Evolutionary conservation across 345 rosid species (phyloP), one percentile per base, ranked within the genome.

Genomic region (Salix brachista): DNA sequence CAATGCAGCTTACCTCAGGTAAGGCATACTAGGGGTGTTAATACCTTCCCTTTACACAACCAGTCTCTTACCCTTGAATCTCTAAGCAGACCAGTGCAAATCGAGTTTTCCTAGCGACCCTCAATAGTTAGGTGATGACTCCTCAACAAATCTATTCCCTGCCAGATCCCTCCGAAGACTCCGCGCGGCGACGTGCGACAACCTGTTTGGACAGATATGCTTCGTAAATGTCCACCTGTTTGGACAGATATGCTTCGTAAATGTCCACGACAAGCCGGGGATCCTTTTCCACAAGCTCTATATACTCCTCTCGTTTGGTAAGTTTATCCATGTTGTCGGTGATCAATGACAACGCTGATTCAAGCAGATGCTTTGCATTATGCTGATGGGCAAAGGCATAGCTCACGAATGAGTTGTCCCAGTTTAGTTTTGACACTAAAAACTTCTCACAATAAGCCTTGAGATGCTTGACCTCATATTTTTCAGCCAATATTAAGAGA

Each of bases 321-420:
- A 95, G 87, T 80, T 88, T 95, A 44, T 89, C 97, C 96, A 95
- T 95, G 84, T 91, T 88, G 48, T 88, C 92, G 0, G 77, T 89
- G 77, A 95, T 92, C 78, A 88, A 71, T 0, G 90, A 85, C 80
- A 95, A 74, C 0, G 99, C 83, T 13, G 91, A 82, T 74, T 92
- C 92, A 39, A 85, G 86, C 82, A 94, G 62, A 48, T 82, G 89
- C 70, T 89, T 89, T 1, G 98, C 94, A 10, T 86, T 83, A 80
- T 94, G 92, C 89, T 89, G 97, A 81, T 89, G 94, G 6, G 97
- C 97, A 78, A 93, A 93, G 48, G 91, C 90, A 73, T 90, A 92
- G 76, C 82, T 88, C 88, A 92, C 78, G 46, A 95, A 83, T 8
- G 91, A 89, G 61, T 89, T 95, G 74, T 95, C 92, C 90, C 89